phyloP scores from a whole-genome alignment of 305 asterid genomes.

The Euphrasia arctica region DNA sequence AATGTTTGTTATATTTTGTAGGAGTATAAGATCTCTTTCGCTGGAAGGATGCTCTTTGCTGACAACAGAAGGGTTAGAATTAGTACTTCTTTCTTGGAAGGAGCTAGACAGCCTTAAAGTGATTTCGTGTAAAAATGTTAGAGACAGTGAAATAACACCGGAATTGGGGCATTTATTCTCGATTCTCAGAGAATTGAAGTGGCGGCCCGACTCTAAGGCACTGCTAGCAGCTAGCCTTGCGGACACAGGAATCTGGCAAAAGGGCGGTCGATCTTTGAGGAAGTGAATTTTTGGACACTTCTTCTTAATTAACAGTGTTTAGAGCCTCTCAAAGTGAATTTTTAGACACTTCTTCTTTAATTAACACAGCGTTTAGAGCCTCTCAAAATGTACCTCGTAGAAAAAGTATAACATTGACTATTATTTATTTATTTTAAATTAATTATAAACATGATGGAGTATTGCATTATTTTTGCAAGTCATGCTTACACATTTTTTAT shows the following conservation, averaged over 20 bases:
- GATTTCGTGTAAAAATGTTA: conserved; percentile 67
- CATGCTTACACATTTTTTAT: no score
- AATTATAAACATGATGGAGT: no score
- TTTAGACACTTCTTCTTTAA: no score
- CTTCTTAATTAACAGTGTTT: background rate
- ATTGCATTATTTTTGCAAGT: no score
- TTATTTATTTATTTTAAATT: no score
- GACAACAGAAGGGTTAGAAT: conserved; percentile 74
- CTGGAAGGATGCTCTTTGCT: conserved; percentile 87
- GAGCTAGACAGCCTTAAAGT: conserved; percentile 69
- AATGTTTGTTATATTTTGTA: conserved; percentile 32
- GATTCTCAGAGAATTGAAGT: conserved; percentile 70
- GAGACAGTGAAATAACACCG: conserved; percentile 72
- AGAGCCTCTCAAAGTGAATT: no score
- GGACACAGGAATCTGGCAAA: conserved; percentile 76
- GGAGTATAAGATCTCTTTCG: conserved; percentile 59
- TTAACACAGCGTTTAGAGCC: no score
- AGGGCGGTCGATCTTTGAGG: conserved; percentile 61
- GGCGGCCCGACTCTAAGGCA: conserved; percentile 85
- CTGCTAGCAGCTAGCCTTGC: conserved; percentile 52
- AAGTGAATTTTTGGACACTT: conserved; percentile 29
- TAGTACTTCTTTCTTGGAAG: conserved; percentile 68
- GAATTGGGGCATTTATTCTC: conserved; percentile 67
- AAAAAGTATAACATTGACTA: no score
- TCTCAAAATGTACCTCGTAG: no score